Base-by-base conservation (phyloP, 805 yeast species). In the Saitoella complicata region DNA sequence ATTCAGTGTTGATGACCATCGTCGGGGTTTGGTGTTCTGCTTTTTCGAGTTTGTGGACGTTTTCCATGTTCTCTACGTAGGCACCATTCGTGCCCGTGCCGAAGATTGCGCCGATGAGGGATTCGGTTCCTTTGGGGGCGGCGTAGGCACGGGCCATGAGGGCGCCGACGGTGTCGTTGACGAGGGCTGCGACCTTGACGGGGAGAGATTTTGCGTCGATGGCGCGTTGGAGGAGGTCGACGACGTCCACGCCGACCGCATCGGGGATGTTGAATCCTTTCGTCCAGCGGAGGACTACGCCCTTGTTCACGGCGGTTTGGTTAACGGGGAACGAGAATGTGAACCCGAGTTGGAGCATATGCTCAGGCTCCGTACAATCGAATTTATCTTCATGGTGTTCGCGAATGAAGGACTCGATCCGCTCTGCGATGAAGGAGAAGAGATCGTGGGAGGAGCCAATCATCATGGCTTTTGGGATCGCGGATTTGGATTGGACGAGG, bases 41-140 rank as follows among this genome's bases (percentile, higher is more conserved):
- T n/a, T 21, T 30, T 21, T 9, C n/a, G 49, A 87, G 68, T 63
- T 91, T 88, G 45, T 72, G 73, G 53, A 91, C 82, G 45, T 78
- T 72, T 38, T 73, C 77, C 43, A 86, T 60, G 46, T 74, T 70
- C 63, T 88, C 98, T 58, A 75, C 70, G 63, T 91, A 88, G 10
- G 95, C 95, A 49, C 96, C 96, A 62, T 88, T 88, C 31, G 97
- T 88, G 58, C 98, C 98, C 1, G 98, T 91, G 52, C 98, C 98
- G 57, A 87, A 84, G 51, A 88, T 88, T 49, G 87, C 78, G 41
- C 98, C 97, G 52, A 87, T 69, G 6, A 81, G 72, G 7, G 96
- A 83, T 48, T 75, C 76, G 42, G 70, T 61, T 36, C 76, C 70
- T 41, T 66, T 59, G 10, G 64, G 66, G 43, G 83, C 75, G 4